A percentile compares a stretch with the other conserved stretches of the same genome.
These are phyloP conservation scores for Fraxinus pennsylvanica DNA, from an alignment of 257 asterid genomes.

Conservation along the genomic window DNA sequence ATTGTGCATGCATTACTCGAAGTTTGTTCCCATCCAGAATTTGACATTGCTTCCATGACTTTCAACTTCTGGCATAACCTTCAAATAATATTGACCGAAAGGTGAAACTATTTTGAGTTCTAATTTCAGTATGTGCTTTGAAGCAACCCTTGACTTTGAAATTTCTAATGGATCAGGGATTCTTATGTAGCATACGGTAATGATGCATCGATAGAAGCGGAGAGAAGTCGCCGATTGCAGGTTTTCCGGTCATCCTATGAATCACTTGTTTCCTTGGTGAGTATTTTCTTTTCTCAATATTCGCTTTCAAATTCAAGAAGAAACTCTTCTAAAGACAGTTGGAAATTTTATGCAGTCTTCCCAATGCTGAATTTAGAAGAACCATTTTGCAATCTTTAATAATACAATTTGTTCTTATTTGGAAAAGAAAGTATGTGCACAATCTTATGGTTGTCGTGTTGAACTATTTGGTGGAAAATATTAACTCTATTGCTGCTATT, in stretches of 20 bases:
- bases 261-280: slow-evolving; percentile 89
- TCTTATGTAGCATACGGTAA: slow-evolving; percentile 54
- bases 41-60: slow-evolving; percentile 97
- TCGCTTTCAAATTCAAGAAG: slow-evolving; percentile 13
- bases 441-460: slow-evolving; percentile 10
- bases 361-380: not conserved
- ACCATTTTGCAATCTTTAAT: slow-evolving; percentile 17
- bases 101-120: slow-evolving; percentile 45
- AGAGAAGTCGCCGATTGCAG: slow-evolving; percentile 67
- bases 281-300: slow-evolving; percentile 27
- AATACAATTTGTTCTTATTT: not conserved
- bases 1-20: slow-evolving; percentile 91
- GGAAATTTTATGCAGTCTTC: slow-evolving; percentile 18
- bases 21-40: slow-evolving; percentile 97
- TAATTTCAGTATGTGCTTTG: slow-evolving; percentile 21
- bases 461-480: not conserved
- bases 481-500: slow-evolving; percentile 5
- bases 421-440: slow-evolving; percentile 16
- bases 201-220: slow-evolving; percentile 67
- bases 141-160: slow-evolving; percentile 31
- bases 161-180: slow-evolving; percentile 57
- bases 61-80: slow-evolving; percentile 99
- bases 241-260: slow-evolving; percentile 78
- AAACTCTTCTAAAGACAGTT: slow-evolving; percentile 21
- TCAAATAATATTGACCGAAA: slow-evolving; percentile 72